Evolutionary conservation across 768 basidiomycete genomes (phyloP).

Genomic region (Boletus tomentosulus): DNA sequence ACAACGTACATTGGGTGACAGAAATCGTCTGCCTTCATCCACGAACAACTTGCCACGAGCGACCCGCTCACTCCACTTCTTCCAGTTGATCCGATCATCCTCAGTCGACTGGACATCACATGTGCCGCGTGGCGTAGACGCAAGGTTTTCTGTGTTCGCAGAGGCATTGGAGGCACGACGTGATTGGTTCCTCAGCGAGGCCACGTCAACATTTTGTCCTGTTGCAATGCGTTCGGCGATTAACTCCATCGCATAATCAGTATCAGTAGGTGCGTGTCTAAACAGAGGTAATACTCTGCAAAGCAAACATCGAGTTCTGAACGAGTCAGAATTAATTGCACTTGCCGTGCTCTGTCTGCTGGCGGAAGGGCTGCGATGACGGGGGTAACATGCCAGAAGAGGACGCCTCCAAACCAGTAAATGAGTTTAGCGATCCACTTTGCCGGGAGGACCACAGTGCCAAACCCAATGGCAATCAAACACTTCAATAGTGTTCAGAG

Average conservation of each 20-base stretch:
- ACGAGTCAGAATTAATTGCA: background rate
- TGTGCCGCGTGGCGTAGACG: background rate
- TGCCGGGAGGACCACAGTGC: conserved; percentile 44
- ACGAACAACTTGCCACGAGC: conserved; percentile 43
- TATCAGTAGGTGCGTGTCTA: conserved; percentile 57
- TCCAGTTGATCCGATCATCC: conserved; percentile 42
- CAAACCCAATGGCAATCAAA: conserved; percentile 37
- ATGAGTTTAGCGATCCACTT: conserved; percentile 45
- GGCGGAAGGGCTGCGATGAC: conserved; percentile 49
- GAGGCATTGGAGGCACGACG: conserved; percentile 14
- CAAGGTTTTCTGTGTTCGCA: conserved; percentile 6
- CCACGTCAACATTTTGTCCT: conserved; percentile 46
- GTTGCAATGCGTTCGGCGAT: conserved; percentile 56
- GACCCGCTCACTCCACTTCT: conserved; percentile 50
- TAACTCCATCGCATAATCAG: conserved; percentile 67
- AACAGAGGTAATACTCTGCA: conserved; percentile 46
- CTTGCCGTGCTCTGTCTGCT: conserved; percentile 44
- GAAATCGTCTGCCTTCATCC: conserved; percentile 39
- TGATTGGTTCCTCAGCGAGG: conserved; percentile 18
- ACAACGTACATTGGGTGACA: conserved; percentile 34
- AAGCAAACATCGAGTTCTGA: background rate
- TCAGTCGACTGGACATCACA: conserved; percentile 2
- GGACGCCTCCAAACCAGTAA: conserved; percentile 44
- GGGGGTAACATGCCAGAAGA: conserved; percentile 64
- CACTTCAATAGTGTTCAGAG: conserved; percentile 22